phyloP scores from a whole-genome alignment of 805 yeast genomes.

The Kuraishia floccosa region DNA sequence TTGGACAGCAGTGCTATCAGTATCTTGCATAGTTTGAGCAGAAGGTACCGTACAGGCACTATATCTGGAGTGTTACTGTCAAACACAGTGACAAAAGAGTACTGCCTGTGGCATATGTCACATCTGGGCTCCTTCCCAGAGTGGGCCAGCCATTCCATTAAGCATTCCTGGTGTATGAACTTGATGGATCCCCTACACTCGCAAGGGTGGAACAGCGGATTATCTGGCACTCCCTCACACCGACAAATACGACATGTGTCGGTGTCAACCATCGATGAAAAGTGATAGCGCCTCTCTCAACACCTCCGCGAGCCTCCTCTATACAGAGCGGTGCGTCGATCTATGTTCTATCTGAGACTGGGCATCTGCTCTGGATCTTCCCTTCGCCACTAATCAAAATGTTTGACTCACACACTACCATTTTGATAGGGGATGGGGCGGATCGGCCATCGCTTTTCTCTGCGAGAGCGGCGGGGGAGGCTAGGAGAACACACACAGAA shows the following conservation, averaged over 20 bases:
- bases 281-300: too few relatives aligned
- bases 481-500: too few relatives aligned
- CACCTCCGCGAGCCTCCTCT: too few relatives aligned
- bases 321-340: too few relatives aligned
- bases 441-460: too few relatives aligned
- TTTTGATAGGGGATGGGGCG: too few relatives aligned
- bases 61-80: conserved; percentile 31
- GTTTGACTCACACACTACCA: too few relatives aligned
- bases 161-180: conserved; percentile 87
- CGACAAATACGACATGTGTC: conserved; percentile 86
- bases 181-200: conserved; percentile 89
- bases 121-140: conserved; percentile 55
- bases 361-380: too few relatives aligned
- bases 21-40: conserved; percentile 20
- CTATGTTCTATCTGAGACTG: too few relatives aligned
- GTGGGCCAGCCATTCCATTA: conserved; percentile 77
- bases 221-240: conserved; percentile 70
- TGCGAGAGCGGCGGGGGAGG: too few relatives aligned
- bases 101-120: conserved; percentile 79
- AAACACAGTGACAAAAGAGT: conserved; percentile 34
- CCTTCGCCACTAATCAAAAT: too few relatives aligned
- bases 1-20: conserved; percentile 6
- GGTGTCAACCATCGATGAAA: conserved; percentile 24
- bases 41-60: conserved; percentile 43
- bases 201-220: conserved; percentile 87